Evolutionary conservation across 169 alveolate genomes (phyloP).

Genomic region (Cryptosporidium muris): DNA sequence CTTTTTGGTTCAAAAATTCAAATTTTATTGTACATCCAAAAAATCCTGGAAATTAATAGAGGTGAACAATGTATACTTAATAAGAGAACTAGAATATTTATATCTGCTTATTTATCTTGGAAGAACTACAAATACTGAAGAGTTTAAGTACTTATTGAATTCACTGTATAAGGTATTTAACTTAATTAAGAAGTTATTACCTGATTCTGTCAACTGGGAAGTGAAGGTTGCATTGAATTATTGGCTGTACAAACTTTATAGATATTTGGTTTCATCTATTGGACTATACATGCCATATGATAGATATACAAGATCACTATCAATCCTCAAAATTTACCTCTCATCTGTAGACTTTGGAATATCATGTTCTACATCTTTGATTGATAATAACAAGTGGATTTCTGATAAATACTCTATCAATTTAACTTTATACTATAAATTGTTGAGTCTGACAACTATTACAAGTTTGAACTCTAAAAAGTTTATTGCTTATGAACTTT

Average conservation of each 20-base stretch:
- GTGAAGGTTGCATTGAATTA: not conserved
- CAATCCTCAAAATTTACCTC: not conserved
- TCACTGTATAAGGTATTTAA: not conserved
- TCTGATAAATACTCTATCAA: no score
- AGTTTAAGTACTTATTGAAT: not conserved
- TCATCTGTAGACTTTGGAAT: no score
- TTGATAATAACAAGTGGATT: no score
- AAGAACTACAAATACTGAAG: not conserved
- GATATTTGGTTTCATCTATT: constrained; percentile 3
- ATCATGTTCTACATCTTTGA: no score
- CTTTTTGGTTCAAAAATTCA: not conserved
- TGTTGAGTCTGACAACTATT: no score
- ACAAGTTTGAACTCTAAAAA: no score
- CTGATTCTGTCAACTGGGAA: not conserved
- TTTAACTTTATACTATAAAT: no score
- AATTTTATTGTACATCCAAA: constrained; percentile 1
- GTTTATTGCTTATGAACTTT: no score
- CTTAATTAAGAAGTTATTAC: constrained; percentile 12
- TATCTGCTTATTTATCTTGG: constrained; percentile 5
- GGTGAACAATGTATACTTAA: not conserved
- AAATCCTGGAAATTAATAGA: not conserved
- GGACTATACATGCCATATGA: constrained; percentile 37
- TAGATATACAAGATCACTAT: constrained; percentile 1
- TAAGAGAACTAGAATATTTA: constrained; percentile 29
- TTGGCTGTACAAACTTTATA: constrained; percentile 19